phyloP scores from a whole-genome alignment of 2,329 filamentous ascomycete species.

The Epichloe uncinata region DNA sequence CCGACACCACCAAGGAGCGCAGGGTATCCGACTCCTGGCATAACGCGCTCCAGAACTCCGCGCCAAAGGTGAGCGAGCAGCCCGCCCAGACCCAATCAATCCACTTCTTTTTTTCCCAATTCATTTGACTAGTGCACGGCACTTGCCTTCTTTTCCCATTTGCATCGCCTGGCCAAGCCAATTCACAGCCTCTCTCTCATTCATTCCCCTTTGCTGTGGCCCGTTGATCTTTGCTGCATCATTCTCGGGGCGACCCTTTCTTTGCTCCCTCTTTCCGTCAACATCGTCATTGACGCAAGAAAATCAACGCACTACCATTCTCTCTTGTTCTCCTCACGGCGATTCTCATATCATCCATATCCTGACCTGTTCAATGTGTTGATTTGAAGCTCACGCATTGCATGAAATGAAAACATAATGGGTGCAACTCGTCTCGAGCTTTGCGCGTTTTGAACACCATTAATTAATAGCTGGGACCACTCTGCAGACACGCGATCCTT shows the following conservation, averaged over 20 bases:
- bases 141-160: constrained; percentile 6
- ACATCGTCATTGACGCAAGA: neutral
- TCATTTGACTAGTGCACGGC: constrained; percentile 9
- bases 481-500: constrained; percentile 35
- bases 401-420: neutral
- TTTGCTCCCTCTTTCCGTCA: too few relatives aligned
- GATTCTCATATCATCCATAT: neutral
- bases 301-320: neutral
- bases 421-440: neutral
- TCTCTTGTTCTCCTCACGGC: neutral
- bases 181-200: neutral
- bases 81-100: constrained; percentile 8
- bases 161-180: neutral
- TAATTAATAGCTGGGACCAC: neutral
- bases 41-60: constrained; percentile 27
- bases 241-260: neutral
- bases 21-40: constrained; percentile 36
- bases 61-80: constrained; percentile 35
- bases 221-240: neutral
- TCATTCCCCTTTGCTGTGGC: neutral
- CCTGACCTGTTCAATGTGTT: neutral
- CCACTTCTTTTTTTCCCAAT: constrained; percentile 14
- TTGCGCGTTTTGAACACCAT: neutral
- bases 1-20: constrained; percentile 35
- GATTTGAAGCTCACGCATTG: neutral